Evolutionary conservation across 805 yeast species (phyloP), one percentile per base, ranked within the genome.

Genomic region (Torulaspora delbrueckii): DNA sequence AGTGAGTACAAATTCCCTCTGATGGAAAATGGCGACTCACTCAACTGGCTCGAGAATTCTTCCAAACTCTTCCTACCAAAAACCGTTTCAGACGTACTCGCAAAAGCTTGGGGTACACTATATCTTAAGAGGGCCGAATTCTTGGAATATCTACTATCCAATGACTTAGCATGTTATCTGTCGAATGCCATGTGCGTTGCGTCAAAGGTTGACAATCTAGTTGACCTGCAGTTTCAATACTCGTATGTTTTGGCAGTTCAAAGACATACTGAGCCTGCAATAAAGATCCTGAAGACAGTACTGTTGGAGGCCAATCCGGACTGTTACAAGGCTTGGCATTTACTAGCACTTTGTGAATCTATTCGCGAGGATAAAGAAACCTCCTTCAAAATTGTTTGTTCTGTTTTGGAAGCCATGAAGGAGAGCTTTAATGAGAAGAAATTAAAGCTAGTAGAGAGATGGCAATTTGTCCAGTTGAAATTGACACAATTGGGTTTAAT

Each of bases 401-500:
- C 77, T 40, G 79, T 80, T 0, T 59, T 76, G 28, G 71, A 73
- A 44, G 68, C 76, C 53, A 42, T 78, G 70, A 30, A 70, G 61
- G 65, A 65, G 13, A 53, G 48, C 16, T 37, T 54, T 25, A 51
- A 40, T 19, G 53, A 45, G 4, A 38, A 52, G 5, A 45, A 51
- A 12, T 32, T 55, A 36, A 26, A 46, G 5, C 13, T 54, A 26
- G 40, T 39, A 46, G 50, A 66, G 30, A 66, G 75, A 56, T 68
- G 75, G 66, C 80, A 75, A 46, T 74, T 81, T 45, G 59, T 82
- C 42, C 86, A 86, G 59, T 71, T 88, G 60, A 85, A 85, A 55
- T 72, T 85, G 65, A 83, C 96, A 0, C 86, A 84, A 55, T 67
- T 88, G 30, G 79, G 86, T 1, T 68, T 87, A n/a, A 67, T 79